Evolutionary conservation across 2,329 filamentous ascomycete genomes (phyloP).

Genomic region (Colletotrichum sp.): DNA sequence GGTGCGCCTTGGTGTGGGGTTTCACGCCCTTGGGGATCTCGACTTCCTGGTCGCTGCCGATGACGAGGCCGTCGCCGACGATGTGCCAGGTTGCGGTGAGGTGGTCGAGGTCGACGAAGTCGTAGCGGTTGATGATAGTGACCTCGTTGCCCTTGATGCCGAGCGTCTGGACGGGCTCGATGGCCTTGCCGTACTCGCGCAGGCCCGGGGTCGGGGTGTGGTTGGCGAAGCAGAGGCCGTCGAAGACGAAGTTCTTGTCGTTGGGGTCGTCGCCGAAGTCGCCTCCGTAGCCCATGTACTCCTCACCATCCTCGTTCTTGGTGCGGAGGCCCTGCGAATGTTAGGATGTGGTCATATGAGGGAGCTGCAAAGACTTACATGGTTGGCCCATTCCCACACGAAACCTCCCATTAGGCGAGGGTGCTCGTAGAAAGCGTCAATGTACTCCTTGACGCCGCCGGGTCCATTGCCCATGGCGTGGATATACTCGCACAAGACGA

Average conservation of each 20-base stretch:
- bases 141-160: constrained; percentile 45
- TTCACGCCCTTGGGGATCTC: constrained; percentile 49
- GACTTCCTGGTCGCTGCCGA: constrained; percentile 34
- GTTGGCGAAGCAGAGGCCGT: constrained; percentile 55
- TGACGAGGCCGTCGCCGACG: constrained; percentile 40
- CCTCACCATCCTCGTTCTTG: constrained; percentile 43
- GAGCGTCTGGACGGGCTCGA: constrained; percentile 62
- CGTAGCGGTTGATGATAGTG: constrained; percentile 57
- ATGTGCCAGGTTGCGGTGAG: constrained; percentile 49
- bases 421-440: constrained; percentile 65
- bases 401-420: constrained; percentile 63
- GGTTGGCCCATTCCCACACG: constrained; percentile 70
- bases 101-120: constrained; percentile 57
- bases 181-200: constrained; percentile 60
- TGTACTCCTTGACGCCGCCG: constrained; percentile 70
- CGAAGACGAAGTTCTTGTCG: constrained; percentile 64
- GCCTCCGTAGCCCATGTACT: constrained; percentile 63
- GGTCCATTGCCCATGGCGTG: constrained; percentile 78
- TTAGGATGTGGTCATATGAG: not conserved
- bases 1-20: constrained; percentile 42
- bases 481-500: constrained; percentile 60
- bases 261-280: constrained; percentile 67
- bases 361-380: constrained; percentile 37
- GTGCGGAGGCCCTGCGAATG: constrained; percentile 43
- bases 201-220: constrained; percentile 58